Evolutionary conservation across 805 yeast genomes (phyloP).

Genomic region (Komagataella mondaviorum): DNA sequence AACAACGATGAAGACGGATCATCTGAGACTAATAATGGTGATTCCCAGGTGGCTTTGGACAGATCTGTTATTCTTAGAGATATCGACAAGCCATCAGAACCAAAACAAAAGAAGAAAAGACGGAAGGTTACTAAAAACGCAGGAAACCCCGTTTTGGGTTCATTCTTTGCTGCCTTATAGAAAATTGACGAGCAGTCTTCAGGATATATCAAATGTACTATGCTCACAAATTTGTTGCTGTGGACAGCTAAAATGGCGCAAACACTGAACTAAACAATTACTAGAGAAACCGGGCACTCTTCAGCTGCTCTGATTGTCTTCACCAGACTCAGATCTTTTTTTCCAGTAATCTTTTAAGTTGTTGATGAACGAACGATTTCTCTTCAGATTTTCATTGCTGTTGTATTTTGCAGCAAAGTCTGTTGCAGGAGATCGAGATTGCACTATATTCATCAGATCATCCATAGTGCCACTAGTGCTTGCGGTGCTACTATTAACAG

Average conservation of each 20-base stretch:
- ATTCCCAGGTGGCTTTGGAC: not conserved
- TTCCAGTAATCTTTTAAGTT: conserved; percentile 15
- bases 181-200: not conserved
- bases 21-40: not conserved
- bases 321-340: not conserved
- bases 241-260: not conserved
- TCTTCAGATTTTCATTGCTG: conserved; percentile 32
- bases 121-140: not conserved
- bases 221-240: not conserved
- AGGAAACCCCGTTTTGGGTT: not conserved
- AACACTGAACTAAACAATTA: not conserved
- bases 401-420: conserved; percentile 54
- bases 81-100: not conserved
- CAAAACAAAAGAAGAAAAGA: not conserved
- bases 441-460: not conserved
- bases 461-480: not conserved
- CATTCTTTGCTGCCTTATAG: not conserved
- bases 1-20: no score
- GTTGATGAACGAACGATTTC: conserved; percentile 10
- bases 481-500: not conserved
- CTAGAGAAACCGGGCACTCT: not conserved
- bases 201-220: not conserved
- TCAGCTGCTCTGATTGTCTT: not conserved
- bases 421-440: conserved; percentile 40
- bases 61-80: not conserved